A percentile compares a stretch with the other conserved stretches of the same genome.
Evolutionary conservation across 345 rosid genomes (phyloP).

Genomic region (Moringa oleifera): DNA sequence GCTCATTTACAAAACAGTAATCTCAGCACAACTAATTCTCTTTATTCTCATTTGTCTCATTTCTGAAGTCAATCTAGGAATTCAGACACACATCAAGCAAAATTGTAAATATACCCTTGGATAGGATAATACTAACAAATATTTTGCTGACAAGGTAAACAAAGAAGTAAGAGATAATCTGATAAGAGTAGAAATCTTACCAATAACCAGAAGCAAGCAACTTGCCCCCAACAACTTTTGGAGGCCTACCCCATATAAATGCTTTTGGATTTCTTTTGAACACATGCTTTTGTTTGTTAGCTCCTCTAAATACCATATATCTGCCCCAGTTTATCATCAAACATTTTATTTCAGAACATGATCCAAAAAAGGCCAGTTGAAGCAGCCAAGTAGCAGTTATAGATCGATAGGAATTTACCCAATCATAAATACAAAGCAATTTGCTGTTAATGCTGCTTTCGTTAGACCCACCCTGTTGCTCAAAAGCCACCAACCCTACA

Average conservation of each 20-base stretch:
- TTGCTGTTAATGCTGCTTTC: constrained; percentile 43
- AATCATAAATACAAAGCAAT: constrained; percentile 57
- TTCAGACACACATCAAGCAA: too few relatives aligned
- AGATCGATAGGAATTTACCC: constrained; percentile 48
- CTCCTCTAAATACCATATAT: constrained; percentile 82
- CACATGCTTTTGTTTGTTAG: constrained; percentile 85
- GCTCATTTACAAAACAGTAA: too few relatives aligned
- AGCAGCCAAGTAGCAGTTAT: constrained; percentile 1
- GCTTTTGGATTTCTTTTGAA: constrained; percentile 85
- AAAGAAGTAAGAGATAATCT: not conserved
- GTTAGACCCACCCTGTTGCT: constrained; percentile 67
- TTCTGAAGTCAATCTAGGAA: too few relatives aligned
- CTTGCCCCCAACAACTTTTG: constrained; percentile 81
- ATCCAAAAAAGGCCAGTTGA: constrained; percentile 1
- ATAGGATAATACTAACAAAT: too few relatives aligned
- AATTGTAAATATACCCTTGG: too few relatives aligned
- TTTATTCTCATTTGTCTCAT: too few relatives aligned
- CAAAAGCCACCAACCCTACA: constrained; percentile 95
- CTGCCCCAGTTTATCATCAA: constrained; percentile 29
- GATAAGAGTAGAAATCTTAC: constrained; percentile 22
- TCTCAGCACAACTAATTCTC: too few relatives aligned
- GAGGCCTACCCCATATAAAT: constrained; percentile 80
- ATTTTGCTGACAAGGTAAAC: too few relatives aligned
- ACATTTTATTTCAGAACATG: not conserved
- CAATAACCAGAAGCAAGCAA: constrained; percentile 94